Evolutionary conservation across 2,329 filamentous ascomycete genomes (phyloP).

Genomic region (Alternaria gaisen): DNA sequence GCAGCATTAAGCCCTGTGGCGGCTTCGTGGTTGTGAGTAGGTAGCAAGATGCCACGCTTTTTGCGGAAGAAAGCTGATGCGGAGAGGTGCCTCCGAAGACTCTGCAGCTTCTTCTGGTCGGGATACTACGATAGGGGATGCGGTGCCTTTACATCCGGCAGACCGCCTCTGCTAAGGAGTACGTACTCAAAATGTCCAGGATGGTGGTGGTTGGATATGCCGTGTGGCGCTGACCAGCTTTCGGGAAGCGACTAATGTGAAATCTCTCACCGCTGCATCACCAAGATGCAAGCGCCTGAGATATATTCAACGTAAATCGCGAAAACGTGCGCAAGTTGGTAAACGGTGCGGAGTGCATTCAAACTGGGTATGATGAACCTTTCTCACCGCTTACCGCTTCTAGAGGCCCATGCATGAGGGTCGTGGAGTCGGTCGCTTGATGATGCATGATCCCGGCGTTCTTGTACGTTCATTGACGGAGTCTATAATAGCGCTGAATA

Average conservation of each 20-base stretch:
- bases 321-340: slow-evolving; percentile 5
- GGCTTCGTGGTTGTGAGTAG: slow-evolving; percentile 27
- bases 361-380: slow-evolving; percentile 1
- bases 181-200: slow-evolving; percentile 12
- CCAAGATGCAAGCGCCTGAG: slow-evolving; percentile 11
- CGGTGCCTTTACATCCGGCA: slow-evolving; percentile 32
- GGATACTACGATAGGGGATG: slow-evolving; percentile 26
- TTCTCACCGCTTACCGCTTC: slow-evolving; percentile 26
- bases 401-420: slow-evolving; percentile 21
- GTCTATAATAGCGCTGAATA: slow-evolving; percentile 34
- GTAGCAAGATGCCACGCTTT: slow-evolving; percentile 17
- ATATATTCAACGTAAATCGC: slow-evolving; percentile 10
- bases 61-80: slow-evolving; percentile 19
- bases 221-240: slow-evolving; percentile 11
- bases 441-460: slow-evolving; percentile 16
- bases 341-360: not conserved
- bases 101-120: slow-evolving; percentile 31
- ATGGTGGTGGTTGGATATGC: slow-evolving; percentile 17
- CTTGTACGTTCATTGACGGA: slow-evolving; percentile 13
- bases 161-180: slow-evolving; percentile 28
- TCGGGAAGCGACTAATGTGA: slow-evolving; percentile 9
- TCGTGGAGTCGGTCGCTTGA: slow-evolving; percentile 18
- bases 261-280: slow-evolving; percentile 28
- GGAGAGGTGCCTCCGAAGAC: slow-evolving; percentile 30
- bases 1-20: slow-evolving; percentile 20